Percentiles rank a stretch among this genome's conserved stretches.
These are phyloP conservation scores for Auriscalpium orientale DNA, from an alignment of 768 basidiomycete species.

Conservation along the genomic window DNA sequence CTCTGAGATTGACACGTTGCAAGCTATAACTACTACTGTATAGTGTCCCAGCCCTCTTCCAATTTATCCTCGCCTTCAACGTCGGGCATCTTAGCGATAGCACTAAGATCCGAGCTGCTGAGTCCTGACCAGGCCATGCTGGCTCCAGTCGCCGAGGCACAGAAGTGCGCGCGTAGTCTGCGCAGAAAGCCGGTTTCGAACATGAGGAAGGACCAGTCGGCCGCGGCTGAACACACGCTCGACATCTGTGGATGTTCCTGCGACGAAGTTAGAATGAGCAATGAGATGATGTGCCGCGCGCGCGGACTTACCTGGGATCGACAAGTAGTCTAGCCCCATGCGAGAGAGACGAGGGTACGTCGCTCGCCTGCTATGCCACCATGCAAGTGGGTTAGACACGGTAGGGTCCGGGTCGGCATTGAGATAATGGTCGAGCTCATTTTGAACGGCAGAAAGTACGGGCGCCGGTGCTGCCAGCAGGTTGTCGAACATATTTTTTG, in stretches of 20 bases:
- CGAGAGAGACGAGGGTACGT: conserved; percentile 18
- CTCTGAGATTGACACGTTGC: not conserved
- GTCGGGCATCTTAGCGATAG: conserved; percentile 1
- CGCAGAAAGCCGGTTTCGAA: conserved; percentile 19
- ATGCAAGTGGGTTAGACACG: not conserved
- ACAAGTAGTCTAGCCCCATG: conserved; percentile 22
- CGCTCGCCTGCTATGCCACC: not conserved
- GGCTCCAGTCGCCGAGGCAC: conserved; percentile 26
- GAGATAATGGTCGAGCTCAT: conserved; percentile 1
- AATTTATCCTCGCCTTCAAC: conserved; percentile 6
- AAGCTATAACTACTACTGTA: not conserved
- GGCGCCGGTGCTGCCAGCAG: not conserved
- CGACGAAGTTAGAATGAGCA: not conserved
- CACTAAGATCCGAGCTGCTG: conserved; percentile 17
- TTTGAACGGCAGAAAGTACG: not conserved
- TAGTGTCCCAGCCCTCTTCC: conserved; percentile 11
- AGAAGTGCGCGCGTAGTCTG: conserved; percentile 23
- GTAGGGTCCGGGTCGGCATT: not conserved
- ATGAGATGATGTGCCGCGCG: too few relatives aligned
- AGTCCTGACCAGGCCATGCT: conserved; percentile 16
- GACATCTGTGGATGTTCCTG: conserved; percentile 25
- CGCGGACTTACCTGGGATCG: conserved; percentile 8
- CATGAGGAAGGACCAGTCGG: conserved; percentile 21
- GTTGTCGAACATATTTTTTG: not conserved
- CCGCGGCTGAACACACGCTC: conserved; percentile 23